These are phyloP conservation scores for Citrus unshiu DNA, from an alignment of 345 rosid species.

Conservation along the genomic window DNA sequence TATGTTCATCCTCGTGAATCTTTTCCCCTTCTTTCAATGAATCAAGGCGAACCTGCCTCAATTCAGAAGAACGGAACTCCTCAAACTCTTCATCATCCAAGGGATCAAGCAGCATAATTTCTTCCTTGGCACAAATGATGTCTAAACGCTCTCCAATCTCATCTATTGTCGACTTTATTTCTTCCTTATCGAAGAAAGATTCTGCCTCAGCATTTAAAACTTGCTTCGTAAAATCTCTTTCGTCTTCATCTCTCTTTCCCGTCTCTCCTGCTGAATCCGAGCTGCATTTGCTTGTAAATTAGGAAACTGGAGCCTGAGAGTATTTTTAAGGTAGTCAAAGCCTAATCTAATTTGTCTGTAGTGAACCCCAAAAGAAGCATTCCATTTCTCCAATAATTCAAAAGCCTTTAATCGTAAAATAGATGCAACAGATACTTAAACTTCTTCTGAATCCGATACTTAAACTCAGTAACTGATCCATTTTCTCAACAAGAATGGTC, in stretches of 20 bases:
- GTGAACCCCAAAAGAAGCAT: conserved; percentile 70
- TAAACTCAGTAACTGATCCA: conserved; percentile 65
- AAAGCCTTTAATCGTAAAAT: conserved; percentile 65
- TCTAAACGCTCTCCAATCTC: conserved; percentile 70
- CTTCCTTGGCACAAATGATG: conserved; percentile 54
- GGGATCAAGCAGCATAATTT: conserved; percentile 31
- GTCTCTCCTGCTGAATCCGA: conserved; percentile 66
- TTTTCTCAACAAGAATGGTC: conserved; percentile 62
- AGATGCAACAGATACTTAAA: conserved; percentile 45
- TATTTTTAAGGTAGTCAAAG: conserved; percentile 81
- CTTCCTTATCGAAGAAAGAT: conserved; percentile 44
- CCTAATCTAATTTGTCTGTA: conserved; percentile 85
- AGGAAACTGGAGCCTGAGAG: conserved; percentile 77
- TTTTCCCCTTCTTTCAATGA: conserved; percentile 71
- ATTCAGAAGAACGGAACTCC: conserved; percentile 67
- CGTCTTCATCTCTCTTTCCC: conserved; percentile 62
- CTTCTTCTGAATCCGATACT: conserved; percentile 78
- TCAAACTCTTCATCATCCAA: conserved; percentile 68
- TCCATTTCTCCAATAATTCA: conserved; percentile 94
- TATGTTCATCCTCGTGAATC: conserved; percentile 68
- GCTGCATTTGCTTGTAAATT: conserved; percentile 76
- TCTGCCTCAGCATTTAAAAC: conserved; percentile 46
- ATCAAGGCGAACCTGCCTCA: conserved; percentile 69
- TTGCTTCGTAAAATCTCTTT: conserved; percentile 58
- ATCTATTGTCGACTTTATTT: conserved; percentile 50